Evolutionary conservation across 768 basidiomycete genomes (phyloP).

Genomic region (Mycena chlorophos): DNA sequence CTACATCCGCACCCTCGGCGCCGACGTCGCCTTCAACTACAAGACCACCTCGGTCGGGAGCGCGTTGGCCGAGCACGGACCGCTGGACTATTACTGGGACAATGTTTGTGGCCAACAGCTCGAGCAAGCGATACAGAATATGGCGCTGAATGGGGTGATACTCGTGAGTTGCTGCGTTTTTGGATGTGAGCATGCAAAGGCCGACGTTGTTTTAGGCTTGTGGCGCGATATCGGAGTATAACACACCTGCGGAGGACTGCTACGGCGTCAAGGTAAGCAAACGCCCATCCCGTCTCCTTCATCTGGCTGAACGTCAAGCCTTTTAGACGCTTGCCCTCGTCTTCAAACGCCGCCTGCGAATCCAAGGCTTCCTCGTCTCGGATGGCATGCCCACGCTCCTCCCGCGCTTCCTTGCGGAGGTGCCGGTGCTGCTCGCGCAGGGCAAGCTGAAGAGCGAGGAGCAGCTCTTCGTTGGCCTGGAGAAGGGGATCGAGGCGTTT

Average conservation of each 20-base stretch:
- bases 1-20: conserved; percentile 51
- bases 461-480: conserved; percentile 32
- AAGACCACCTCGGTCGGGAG: conserved; percentile 49
- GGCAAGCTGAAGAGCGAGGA: conserved; percentile 37
- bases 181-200: neutral
- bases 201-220: conserved; percentile 11
- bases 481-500: conserved; percentile 36
- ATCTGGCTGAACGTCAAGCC: neutral
- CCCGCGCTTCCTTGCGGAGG: conserved; percentile 31
- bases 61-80: conserved; percentile 50
- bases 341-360: conserved; percentile 27
- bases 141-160: conserved; percentile 42
- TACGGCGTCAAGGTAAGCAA: conserved; percentile 25
- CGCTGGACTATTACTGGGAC: conserved; percentile 39
- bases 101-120: conserved; percentile 55
- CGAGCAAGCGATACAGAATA: conserved; percentile 38
- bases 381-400: conserved; percentile 25
- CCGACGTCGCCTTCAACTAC: conserved; percentile 66
- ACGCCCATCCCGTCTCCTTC: neutral
- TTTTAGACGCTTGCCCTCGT: conserved; percentile 27
- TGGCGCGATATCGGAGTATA: conserved; percentile 22
- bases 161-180: conserved; percentile 30
- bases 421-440: conserved; percentile 25
- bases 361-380: conserved; percentile 33
- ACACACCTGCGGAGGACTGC: conserved; percentile 10